Conservation (phyloP, 2,329 filamentous ascomycete genomes). For the Bipolaris victoriae region DNA sequence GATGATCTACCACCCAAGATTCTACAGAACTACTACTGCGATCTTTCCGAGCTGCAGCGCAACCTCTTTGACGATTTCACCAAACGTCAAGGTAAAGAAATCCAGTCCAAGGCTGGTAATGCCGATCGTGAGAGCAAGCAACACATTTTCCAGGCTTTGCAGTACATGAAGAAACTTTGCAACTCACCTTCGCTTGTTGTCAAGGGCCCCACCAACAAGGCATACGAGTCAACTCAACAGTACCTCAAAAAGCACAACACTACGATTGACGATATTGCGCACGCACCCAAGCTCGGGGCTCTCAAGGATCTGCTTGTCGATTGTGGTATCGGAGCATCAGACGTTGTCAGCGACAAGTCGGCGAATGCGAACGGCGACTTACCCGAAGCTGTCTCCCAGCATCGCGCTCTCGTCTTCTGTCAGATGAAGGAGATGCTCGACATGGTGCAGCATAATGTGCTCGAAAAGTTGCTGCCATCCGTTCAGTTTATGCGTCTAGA, state of each 20-base stretch:
- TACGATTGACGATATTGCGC: slow-evolving; percentile 79
- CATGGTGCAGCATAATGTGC: slow-evolving; percentile 93
- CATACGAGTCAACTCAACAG: slow-evolving; percentile 86
- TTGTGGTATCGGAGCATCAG: slow-evolving; percentile 83
- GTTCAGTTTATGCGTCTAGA: slow-evolving; percentile 95
- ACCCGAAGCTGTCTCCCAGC: slow-evolving; percentile 86
- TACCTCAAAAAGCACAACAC: slow-evolving; percentile 80
- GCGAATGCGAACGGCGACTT: slow-evolving; percentile 60
- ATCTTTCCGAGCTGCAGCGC: slow-evolving; percentile 91
- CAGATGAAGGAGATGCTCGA: slow-evolving; percentile 99
- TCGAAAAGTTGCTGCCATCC: slow-evolving; percentile 87
- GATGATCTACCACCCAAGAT: slow-evolving; percentile 98
- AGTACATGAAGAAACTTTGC: slow-evolving; percentile 99
- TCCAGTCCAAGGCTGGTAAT: slow-evolving; percentile 81
- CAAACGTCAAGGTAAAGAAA: slow-evolving; percentile 87
- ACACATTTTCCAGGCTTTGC: slow-evolving; percentile 97
- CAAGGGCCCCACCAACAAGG: slow-evolving; percentile 82
- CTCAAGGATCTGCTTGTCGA: slow-evolving; percentile 94
- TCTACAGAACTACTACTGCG: slow-evolving; percentile 98
- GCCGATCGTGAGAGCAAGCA: slow-evolving; percentile 90
- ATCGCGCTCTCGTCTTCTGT: slow-evolving; percentile 95
- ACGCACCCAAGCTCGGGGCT: slow-evolving; percentile 91
- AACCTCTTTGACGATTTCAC: slow-evolving; percentile 96
- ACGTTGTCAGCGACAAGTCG: slow-evolving; percentile 52
- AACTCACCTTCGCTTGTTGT: slow-evolving; percentile 96